Evolutionary conservation across 768 basidiomycete genomes (phyloP), one percentile per base, ranked within the genome.

Genomic region (Phylloporus sp.): DNA sequence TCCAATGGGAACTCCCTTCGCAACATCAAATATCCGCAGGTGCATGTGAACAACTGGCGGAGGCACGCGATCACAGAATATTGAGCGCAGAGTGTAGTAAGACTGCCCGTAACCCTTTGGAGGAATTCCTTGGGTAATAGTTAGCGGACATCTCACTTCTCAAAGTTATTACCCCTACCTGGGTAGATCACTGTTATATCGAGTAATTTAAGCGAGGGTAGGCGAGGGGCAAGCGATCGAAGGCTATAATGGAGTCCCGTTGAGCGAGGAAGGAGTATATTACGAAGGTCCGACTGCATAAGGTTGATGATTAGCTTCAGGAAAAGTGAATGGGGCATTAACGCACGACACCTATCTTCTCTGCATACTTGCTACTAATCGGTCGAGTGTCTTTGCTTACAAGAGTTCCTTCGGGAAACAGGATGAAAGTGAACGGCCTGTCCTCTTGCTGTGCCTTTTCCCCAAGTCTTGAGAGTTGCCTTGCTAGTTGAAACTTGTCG

Each of bases 321-420:
- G 53, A 49, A 52, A 27, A 18, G 51, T 12, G 59, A 34, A 40
- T 32, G 29, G 40, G 22, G 13, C n/a, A 1, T 42, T 12, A 23
- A 80, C 94, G 72, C 63, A 95, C 94, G 51, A 95, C 84, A 6
- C 88, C 90, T 62, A 84, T 80, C 72, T 90, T 93, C 51, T 92
- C 85, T 6, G 95, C 93, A 64, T 84, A 98, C 61, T 85, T 86
- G 71, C 81, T 83, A 69, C 89, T 94, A 58, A 87, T 76, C 0
- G 91, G 92, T 42, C 91, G 71, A 5, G 95, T 98, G 55, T 93
- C 76, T 55, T 81, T 78, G 68, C 91, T 93, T 13, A 95, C 87
- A 24, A 98, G 84, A 5, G 95, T 97, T 27, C 97, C 97, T 68
- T 99, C 97, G 0, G 97, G 97, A 67, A 95, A 98, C 41, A 97